phyloP scores from a whole-genome alignment of 495 filamentous ascomycete genomes.

The Hypoxylon rickii region DNA sequence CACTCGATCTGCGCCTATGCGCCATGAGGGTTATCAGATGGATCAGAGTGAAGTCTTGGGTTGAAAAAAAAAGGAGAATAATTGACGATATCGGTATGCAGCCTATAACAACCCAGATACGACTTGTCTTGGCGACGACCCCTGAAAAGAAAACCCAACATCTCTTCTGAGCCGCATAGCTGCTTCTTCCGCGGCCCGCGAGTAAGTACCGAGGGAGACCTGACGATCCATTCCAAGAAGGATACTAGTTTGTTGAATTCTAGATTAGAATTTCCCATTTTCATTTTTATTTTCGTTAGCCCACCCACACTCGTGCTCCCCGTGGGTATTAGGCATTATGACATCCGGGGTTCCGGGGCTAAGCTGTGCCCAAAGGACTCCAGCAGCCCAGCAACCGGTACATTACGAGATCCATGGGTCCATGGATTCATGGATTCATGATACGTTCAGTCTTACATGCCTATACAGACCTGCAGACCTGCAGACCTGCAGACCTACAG shows the following conservation, averaged over 20 bases:
- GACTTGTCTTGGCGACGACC: no score
- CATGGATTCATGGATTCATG: no score
- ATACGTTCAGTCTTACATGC: no score
- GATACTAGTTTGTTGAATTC: not conserved
- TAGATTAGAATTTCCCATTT: not conserved
- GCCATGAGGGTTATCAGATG: no score
- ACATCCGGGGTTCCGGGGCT: conserved; percentile 13
- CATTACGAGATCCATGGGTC: not conserved
- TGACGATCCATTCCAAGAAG: conserved; percentile 6
- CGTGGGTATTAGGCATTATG: conserved; percentile 22
- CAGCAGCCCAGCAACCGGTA: not conserved
- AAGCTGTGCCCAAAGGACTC: no score
- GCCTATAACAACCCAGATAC: not conserved
- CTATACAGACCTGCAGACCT: no score
- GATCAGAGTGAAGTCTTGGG: no score
- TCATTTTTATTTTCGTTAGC: not conserved
- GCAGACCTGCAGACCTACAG: not conserved
- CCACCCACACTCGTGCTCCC: conserved; percentile 8
- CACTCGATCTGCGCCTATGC: not conserved
- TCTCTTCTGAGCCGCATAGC: not conserved
- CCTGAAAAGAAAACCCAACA: not conserved
- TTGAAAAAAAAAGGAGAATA: no score
- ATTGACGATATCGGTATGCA: not conserved
- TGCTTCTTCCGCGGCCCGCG: not conserved
- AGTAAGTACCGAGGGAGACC: not conserved